These are phyloP conservation scores for Aspergillus terreus DNA, from an alignment of 2,329 filamentous ascomycete genomes.

Conservation along the genomic window DNA sequence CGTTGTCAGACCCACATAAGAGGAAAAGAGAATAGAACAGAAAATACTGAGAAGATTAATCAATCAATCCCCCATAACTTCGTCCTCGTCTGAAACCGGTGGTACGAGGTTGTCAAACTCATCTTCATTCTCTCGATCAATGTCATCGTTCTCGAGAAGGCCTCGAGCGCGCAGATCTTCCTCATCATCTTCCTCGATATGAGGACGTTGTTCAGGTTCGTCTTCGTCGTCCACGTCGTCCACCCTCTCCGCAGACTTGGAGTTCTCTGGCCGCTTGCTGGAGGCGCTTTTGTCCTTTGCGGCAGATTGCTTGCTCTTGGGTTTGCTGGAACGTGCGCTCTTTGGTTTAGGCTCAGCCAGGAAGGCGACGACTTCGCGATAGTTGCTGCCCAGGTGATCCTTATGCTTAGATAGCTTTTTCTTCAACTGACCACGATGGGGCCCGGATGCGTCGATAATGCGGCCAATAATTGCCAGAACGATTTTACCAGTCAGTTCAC, in stretches of 20 bases:
- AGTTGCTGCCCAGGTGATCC: constrained; percentile 75
- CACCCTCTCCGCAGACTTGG: constrained; percentile 41
- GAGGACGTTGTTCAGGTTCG: constrained; percentile 14
- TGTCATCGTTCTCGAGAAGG: constrained; percentile 43
- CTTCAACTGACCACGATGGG: constrained; percentile 61
- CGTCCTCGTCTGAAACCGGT: constrained; percentile 36
- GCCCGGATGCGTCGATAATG: constrained; percentile 64
- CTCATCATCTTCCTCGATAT: constrained; percentile 43
- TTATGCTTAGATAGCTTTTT: constrained; percentile 75
- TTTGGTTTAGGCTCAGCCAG: constrained; percentile 64
- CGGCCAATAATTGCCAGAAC: constrained; percentile 74
- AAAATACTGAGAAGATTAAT: not conserved
- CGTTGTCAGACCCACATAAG: constrained; percentile 4
- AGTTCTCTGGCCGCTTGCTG: constrained; percentile 18
- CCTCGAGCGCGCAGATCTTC: constrained; percentile 35
- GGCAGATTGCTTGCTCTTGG: constrained; percentile 34
- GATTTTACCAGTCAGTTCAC: constrained; percentile 78
- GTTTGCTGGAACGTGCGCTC: constrained; percentile 14
- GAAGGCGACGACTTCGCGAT: constrained; percentile 76
- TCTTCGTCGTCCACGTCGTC: constrained; percentile 42
- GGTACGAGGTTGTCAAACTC: constrained; percentile 22
- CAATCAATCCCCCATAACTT: constrained; percentile 42
- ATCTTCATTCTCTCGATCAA: constrained; percentile 30
- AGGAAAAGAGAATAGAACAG: constrained; percentile 4
- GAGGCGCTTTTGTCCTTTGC: constrained; percentile 13